A percentile compares a stretch with the other conserved stretches of the same genome.
phyloP scores from a whole-genome alignment of 2,329 filamentous ascomycete genomes.

The Davidsoniella virescens region DNA sequence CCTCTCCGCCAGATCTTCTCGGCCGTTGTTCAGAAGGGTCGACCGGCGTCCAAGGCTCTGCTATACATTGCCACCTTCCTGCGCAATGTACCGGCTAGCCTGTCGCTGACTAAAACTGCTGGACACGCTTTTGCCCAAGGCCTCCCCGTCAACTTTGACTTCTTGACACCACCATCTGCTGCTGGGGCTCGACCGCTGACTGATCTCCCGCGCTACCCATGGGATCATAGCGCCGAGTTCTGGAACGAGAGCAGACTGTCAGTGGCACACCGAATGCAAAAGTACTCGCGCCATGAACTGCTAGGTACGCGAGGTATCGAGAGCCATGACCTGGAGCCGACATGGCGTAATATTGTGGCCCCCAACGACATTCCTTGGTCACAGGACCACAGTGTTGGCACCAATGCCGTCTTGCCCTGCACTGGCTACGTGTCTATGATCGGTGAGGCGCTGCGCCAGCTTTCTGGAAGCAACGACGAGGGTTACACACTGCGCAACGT shows the following conservation, averaged over 20 bases:
- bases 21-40: neutral
- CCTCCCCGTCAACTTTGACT: constrained; percentile 17
- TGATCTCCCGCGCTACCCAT: constrained; percentile 24
- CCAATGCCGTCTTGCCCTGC: constrained; percentile 23
- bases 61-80: constrained; percentile 14
- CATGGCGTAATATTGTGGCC: constrained; percentile 18
- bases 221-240: constrained; percentile 23
- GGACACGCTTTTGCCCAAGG: constrained; percentile 21
- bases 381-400: constrained; percentile 20
- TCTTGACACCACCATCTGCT: constrained; percentile 17
- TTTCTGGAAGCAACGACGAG: neutral
- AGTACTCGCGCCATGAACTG: constrained; percentile 23
- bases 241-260: constrained; percentile 21
- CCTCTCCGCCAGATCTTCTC: constrained; percentile 15
- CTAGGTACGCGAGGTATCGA: constrained; percentile 19
- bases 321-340: constrained; percentile 16
- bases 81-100: constrained; percentile 12
- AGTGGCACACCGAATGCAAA: constrained; percentile 18
- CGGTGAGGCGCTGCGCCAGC: constrained; percentile 12
- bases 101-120: constrained; percentile 1
- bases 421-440: constrained; percentile 24
- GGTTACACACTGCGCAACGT: constrained; percentile 26
- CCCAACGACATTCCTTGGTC: constrained; percentile 23
- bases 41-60: neutral
- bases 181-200: constrained; percentile 12